Base-by-base conservation (phyloP, 2,329 filamentous ascomycete genomes). In the Penicillium occitanis region DNA sequence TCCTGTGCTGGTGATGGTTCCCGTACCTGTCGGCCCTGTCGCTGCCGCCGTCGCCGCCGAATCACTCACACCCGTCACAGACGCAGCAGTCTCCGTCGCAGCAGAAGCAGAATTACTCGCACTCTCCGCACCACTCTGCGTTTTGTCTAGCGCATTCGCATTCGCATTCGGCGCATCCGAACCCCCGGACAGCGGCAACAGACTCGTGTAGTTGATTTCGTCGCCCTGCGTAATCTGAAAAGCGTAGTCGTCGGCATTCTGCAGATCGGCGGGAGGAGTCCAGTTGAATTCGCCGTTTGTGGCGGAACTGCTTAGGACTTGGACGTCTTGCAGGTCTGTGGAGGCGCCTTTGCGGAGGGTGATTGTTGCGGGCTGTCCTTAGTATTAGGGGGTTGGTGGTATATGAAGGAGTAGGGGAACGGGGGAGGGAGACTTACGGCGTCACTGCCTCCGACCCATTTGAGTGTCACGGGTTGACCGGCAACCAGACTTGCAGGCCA, bases 171-270 rank as follows among this genome's bases (percentile, higher is more conserved):
- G 64, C 19, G 35, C 14, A 30, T 51, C 67, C 53, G 44, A 70
- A 48, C 75, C 77, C 48, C 80, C 80, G 42, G 76, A 74, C 55
- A 86, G 73, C 37, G 73, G 71, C 73, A 88, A 80, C 35, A 80
- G 81, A 53, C 81, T 84, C 55, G 82, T 85, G 78, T 87, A 88
- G 79, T 89, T 89, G 74, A 79, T 72, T 57, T 75, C 68, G 48
- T 73, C 76, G 66, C 79, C 82, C 73, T 88, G 86, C 14, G 71
- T 73, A 76, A 89, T 87, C 74, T 87, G 76, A 66, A 89, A 82
- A 64, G 87, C 86, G 72, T 88, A 89, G 77, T 86, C 79, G 44
- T 74, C 67, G 65, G 76, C 82, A 68, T 80, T 74, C 53, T 74
- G 70, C 33, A 87, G 77, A 46, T 71, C 74, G 28, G 71, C 73